A percentile compares a stretch with the other conserved stretches of the same genome.
Conservation (phyloP, 345 rosid genomes). For the Eucalyptus sp. region DNA sequence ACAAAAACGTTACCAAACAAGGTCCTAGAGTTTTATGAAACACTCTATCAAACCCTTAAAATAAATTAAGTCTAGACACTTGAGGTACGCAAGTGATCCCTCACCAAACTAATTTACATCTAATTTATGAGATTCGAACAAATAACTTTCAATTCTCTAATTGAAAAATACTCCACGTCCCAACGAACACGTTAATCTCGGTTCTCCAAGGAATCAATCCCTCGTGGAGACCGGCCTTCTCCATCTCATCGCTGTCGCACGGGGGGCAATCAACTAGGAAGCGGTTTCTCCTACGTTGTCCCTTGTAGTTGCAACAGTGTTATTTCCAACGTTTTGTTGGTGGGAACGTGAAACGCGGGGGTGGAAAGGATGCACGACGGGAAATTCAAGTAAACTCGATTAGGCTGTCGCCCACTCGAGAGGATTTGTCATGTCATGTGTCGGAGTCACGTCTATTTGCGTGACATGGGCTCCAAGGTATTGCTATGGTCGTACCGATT, state of each 20-base stretch:
- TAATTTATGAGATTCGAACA: neutral
- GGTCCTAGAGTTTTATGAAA: neutral
- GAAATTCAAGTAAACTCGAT: neutral
- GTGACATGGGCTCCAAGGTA: neutral
- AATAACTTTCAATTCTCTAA: neutral
- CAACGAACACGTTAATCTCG: neutral
- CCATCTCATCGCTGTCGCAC: neutral
- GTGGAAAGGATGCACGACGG: neutral
- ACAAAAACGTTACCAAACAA: fast-evolving
- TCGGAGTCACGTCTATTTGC: neutral
- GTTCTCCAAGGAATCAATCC: neutral
- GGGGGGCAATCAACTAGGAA: neutral
- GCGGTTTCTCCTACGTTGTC: neutral
- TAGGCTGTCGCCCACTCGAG: neutral
- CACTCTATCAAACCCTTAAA: neutral
- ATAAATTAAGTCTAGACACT: neutral
- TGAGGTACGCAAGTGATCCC: neutral
- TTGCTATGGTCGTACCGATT: neutral
- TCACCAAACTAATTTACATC: neutral
- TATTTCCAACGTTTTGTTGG: neutral
- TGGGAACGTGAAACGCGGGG: neutral
- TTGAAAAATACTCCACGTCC: neutral
- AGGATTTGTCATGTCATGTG: neutral
- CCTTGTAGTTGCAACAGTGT: neutral
- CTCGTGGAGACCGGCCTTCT: neutral